A percentile compares a stretch with the other conserved stretches of the same genome.
Evolutionary conservation across 805 yeast genomes (phyloP).

Genomic region (Yarrowia sp.): DNA sequence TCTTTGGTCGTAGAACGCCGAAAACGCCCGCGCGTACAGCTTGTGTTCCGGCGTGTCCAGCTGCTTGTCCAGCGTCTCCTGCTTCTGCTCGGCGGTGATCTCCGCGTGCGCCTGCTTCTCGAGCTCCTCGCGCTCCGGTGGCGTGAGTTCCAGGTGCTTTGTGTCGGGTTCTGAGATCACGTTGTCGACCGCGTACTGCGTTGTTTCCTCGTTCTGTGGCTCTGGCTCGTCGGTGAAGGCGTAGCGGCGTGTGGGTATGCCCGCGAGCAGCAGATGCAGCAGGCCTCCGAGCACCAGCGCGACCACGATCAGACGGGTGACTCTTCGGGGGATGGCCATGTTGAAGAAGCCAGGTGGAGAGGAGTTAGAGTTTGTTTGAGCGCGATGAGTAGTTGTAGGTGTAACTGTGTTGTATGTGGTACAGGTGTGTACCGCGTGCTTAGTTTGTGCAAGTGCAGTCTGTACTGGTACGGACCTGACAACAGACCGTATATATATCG

Average conservation of each 20-base stretch:
- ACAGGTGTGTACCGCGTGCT: no score
- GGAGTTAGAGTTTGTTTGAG: background rate
- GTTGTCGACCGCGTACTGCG: background rate
- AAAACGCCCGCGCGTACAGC: conserved; percentile 11
- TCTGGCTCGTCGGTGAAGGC: background rate
- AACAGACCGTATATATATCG: no score
- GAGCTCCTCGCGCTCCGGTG: conserved; percentile 1
- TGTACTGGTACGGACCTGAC: no score
- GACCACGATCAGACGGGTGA: conserved; percentile 11
- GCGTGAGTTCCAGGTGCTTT: background rate
- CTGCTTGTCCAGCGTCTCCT: background rate
- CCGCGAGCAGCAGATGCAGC: background rate
- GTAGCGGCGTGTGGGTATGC: background rate
- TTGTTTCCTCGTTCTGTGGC: no score
- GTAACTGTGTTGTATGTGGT: no score
- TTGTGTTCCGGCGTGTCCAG: conserved; percentile 12
- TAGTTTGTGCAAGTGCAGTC: no score
- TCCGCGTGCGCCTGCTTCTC: background rate
- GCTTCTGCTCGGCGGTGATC: background rate
- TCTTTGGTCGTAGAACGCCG: conserved; percentile 20
- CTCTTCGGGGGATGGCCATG: conserved; percentile 23
- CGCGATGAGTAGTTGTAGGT: background rate
- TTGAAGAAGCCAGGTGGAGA: no score
- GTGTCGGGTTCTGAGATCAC: background rate
- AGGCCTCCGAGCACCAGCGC: conserved; percentile 20